Base-by-base conservation (phyloP, 2,329 filamentous ascomycete species). In the Epichloe uncinata region DNA sequence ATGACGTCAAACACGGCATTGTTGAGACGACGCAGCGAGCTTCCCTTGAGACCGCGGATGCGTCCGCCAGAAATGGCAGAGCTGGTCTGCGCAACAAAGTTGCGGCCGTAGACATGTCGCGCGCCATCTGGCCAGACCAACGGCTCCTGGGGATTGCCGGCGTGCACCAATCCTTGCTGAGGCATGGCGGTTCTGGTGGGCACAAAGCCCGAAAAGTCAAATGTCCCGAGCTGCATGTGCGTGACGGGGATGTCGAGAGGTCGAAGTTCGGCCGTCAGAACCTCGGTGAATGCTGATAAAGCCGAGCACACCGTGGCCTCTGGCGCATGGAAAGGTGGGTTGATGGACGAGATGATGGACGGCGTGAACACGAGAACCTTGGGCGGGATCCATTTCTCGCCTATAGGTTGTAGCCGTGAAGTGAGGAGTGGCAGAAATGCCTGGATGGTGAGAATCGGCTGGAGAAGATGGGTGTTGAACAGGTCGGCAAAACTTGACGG, bases 1-100 rank as follows among this genome's bases (percentile, higher is more conserved):
- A 97, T 78, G 35, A 93, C 87, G 63, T 97, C 91, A 63, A 96
- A 94, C 9, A 98, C 84, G 2, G 86, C 82, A 61, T 88, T 84
- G 67, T 97, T 87, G 49, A 98, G 74, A 55, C 85, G 82, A 34
- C 87, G 76, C 43, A 95, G 73, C 3, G 84, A 82, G 53, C 82
- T 89, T 37, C 86, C 85, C 46, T 76, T 78, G 52, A 78, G 68
- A 12, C 75, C 82, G 56, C 74, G 77, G 65, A 77, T 73, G 48
- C 75, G 73, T 8, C 74, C 73, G 4, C 76, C 73, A 45, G 75
- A 73, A 56, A 81, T 77, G 50, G 74, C 74, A 26, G 75, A 79
- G 51, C 65, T 66, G 42, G 71, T 73, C 58, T 80, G 74, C 18
- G 69, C 71, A 43, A 78, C 69, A 62, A 77, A 84, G 63, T 83